Evolutionary conservation across 345 rosid genomes (phyloP), one percentile per base, ranked within the genome.

Genomic region (Sisymbrium altissimum): DNA sequence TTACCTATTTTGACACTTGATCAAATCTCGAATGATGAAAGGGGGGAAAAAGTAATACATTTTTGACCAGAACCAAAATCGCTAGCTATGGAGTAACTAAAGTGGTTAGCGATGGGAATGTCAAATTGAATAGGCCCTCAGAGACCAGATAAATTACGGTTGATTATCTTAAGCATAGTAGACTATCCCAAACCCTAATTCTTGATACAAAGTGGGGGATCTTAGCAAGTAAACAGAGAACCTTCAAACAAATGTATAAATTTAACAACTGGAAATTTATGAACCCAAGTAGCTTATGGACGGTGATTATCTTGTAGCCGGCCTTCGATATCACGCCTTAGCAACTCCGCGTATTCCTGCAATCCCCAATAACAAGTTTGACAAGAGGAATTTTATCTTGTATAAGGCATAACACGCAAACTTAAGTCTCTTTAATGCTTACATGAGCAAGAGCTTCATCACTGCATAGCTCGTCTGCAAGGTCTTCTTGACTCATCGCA

Each of bases 271-370:
- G 60, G 66, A 9, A 66, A 23, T 39, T 48, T 33, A 4, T n/a
- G 36, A 67, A 59, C 45, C 45, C 23, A 45, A 44, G 21, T 27
- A 30, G 58, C 58, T 40, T 58, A 71, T 57, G 68, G 75, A 62
- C 74, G 66, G 13, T 68, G 77, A 74, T 82, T 69, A 33, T 73
- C 80, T 71, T 81, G 66, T 68, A 87, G 55, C 44, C 83, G 74
- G 10, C 21, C 83, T 35, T 35, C 40, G 35, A 93, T 19, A 61
- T 90, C 93, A 14, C 46, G 85, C 72, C 63, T 81, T 56, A 93
- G 82, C 79, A 89, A 67, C 81, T 86, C 86, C 0, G 73, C 68
- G 58, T 93, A 90, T 63, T 90, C 96, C 98, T 93, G 90, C 23
- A 12, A 57, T 14, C 30, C 3, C 55, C 9, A 65, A 58, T 9